Evolutionary conservation across 2,329 filamentous ascomycete genomes (phyloP).

Genomic region (Cladosporium halotolerans): DNA sequence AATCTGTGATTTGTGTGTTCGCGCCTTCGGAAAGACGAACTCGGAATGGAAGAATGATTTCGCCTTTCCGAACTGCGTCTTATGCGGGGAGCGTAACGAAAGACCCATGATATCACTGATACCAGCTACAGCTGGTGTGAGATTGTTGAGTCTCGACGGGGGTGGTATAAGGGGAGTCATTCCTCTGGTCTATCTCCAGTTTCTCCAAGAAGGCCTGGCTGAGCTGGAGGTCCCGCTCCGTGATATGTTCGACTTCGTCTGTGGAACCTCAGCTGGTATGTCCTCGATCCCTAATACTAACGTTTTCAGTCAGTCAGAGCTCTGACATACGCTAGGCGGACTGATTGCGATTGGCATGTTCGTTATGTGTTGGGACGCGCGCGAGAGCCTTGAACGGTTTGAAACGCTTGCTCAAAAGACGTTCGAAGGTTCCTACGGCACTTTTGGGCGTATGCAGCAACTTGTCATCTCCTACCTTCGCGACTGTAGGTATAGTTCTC

Average conservation of each 20-base stretch:
- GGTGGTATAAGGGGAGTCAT: slow-evolving; percentile 27
- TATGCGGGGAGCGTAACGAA: slow-evolving; percentile 21
- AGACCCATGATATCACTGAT: slow-evolving; percentile 22
- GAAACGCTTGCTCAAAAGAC: slow-evolving; percentile 21
- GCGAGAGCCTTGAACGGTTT: slow-evolving; percentile 21
- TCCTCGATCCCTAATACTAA: not conserved
- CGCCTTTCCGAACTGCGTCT: slow-evolving; percentile 22
- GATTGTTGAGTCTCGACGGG: slow-evolving; percentile 34
- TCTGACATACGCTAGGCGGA: slow-evolving; percentile 20
- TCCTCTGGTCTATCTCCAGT: slow-evolving; percentile 19
- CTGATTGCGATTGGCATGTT: slow-evolving; percentile 26
- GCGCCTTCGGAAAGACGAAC: slow-evolving; percentile 22
- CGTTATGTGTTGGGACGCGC: slow-evolving; percentile 21
- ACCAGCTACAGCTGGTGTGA: slow-evolving; percentile 29
- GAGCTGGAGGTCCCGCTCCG: slow-evolving; percentile 16
- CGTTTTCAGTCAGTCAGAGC: not conserved
- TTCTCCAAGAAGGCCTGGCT: slow-evolving; percentile 16
- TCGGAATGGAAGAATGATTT: slow-evolving; percentile 22
- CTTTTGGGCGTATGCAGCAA: slow-evolving; percentile 17
- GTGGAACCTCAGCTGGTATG: slow-evolving; percentile 26
- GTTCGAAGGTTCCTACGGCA: slow-evolving; percentile 15
- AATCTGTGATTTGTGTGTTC: slow-evolving; percentile 31
- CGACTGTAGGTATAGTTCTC: slow-evolving; percentile 23
- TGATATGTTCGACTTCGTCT: slow-evolving; percentile 25
- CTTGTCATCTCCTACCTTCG: slow-evolving; percentile 22